Conservation (phyloP, 371 early-diverging fungal genomes). For the Mortierella sp. region DNA sequence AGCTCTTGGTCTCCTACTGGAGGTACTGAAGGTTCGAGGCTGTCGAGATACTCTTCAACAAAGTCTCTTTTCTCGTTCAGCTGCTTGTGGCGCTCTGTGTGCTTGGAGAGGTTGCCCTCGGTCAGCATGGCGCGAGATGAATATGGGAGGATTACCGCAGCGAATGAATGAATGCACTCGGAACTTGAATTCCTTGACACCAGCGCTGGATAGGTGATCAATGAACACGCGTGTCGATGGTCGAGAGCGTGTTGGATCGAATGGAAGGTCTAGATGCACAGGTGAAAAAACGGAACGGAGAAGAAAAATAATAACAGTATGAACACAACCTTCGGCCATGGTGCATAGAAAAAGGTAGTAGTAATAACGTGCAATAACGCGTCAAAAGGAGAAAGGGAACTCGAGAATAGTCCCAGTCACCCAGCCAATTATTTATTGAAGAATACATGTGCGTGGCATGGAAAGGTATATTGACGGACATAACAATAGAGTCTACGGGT, state of each 20-base stretch:
- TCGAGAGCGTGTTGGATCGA: too few relatives aligned
- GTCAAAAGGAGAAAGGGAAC: too few relatives aligned
- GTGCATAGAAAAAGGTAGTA: too few relatives aligned
- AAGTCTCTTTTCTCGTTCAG: constrained; percentile 39
- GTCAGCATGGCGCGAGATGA: constrained; percentile 10
- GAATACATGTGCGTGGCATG: background rate
- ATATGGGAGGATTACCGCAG: background rate
- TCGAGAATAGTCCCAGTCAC: too few relatives aligned
- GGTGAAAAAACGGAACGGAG: background rate
- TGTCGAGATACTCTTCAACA: constrained; percentile 29
- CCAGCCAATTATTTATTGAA: too few relatives aligned
- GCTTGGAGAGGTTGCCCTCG: constrained; percentile 24
- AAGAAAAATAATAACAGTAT: background rate
- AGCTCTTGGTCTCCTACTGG: background rate
- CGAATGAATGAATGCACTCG: background rate
- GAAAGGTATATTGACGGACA: background rate
- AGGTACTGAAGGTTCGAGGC: constrained; percentile 9
- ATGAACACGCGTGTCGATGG: too few relatives aligned
- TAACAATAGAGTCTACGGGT: background rate
- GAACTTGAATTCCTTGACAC: background rate
- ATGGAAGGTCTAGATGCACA: too few relatives aligned
- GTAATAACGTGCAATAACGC: too few relatives aligned
- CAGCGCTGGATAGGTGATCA: too few relatives aligned
- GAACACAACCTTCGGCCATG: too few relatives aligned
- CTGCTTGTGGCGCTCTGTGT: constrained; percentile 24